These are phyloP conservation scores for Trichoderma asperelloides DNA, from an alignment of 495 filamentous ascomycete genomes.

Conservation along the genomic window DNA sequence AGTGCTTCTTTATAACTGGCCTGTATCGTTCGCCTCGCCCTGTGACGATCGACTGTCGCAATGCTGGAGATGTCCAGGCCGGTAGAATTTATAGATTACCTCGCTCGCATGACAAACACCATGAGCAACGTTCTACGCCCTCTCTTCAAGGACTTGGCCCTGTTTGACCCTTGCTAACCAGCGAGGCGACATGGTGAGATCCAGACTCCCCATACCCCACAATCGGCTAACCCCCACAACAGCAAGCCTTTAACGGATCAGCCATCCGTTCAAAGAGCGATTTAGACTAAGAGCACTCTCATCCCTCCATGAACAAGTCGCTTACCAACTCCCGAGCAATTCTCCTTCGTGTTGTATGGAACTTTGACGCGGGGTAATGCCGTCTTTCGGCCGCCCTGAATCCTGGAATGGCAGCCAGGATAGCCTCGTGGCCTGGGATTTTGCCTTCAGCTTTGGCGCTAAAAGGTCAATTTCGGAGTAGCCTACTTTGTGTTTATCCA, in stretches of 20 bases:
- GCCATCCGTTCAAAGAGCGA: background rate
- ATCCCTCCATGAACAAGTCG: background rate
- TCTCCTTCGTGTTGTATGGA: background rate
- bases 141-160: background rate
- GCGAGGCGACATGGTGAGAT: background rate
- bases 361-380: background rate
- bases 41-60: background rate
- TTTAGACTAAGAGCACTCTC: too few species aligned
- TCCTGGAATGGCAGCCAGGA: background rate
- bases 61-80: background rate
- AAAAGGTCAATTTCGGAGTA: background rate
- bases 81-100: conserved; percentile 4
- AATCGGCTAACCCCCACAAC: conserved; percentile 7
- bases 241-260: background rate
- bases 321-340: background rate
- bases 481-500: background rate
- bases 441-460: background rate
- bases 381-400: background rate
- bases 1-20: background rate
- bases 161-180: conserved; percentile 1
- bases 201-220: conserved; percentile 6
- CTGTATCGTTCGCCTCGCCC: background rate
- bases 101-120: background rate
- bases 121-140: background rate
- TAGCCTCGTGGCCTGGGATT: background rate